Evolutionary conservation across 73 alveolate genomes (phyloP).

Genomic region (Paramecium bursaria): DNA sequence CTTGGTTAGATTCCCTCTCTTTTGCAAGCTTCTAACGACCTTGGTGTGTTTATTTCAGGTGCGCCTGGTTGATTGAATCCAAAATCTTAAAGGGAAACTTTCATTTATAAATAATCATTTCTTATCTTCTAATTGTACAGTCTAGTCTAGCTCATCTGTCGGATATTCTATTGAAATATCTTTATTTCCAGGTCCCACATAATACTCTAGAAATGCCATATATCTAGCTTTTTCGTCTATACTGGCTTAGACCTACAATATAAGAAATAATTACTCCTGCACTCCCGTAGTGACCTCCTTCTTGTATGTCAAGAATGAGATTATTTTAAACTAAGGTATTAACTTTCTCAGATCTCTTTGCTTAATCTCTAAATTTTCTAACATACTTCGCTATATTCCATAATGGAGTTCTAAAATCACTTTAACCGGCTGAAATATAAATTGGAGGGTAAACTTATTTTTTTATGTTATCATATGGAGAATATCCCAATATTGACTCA

Average conservation of each 20-base stretch:
- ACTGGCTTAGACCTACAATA: not conserved
- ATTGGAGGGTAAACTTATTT: conserved; percentile 82
- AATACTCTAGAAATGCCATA: conserved; percentile 65
- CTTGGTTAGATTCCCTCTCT: conserved; percentile 49
- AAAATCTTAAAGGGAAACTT: conserved; percentile 54
- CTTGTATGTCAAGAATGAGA: conserved; percentile 37
- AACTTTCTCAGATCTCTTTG: conserved; percentile 43
- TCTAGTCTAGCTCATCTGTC: no score
- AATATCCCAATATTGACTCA: conserved; percentile 73
- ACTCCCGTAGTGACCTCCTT: conserved; percentile 59
- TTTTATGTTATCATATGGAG: conserved; percentile 89
- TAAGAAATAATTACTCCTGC: conserved; percentile 16
- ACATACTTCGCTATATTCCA: conserved; percentile 83
- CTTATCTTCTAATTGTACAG: no score
- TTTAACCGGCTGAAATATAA: conserved; percentile 75
- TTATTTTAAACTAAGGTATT: conserved; percentile 27
- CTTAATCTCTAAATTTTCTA: conserved; percentile 75
- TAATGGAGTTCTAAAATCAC: conserved; percentile 84
- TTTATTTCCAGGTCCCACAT: conserved; percentile 49
- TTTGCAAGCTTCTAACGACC: conserved; percentile 53
- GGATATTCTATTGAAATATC: conserved; percentile 38
- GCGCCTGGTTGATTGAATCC: conserved; percentile 47
- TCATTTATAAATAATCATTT: no score
- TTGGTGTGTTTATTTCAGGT: conserved; percentile 54
- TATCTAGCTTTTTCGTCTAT: conserved; percentile 58